Conservation (phyloP, 306 rosid genomes). For the Gleditsia sinensis region DNA sequence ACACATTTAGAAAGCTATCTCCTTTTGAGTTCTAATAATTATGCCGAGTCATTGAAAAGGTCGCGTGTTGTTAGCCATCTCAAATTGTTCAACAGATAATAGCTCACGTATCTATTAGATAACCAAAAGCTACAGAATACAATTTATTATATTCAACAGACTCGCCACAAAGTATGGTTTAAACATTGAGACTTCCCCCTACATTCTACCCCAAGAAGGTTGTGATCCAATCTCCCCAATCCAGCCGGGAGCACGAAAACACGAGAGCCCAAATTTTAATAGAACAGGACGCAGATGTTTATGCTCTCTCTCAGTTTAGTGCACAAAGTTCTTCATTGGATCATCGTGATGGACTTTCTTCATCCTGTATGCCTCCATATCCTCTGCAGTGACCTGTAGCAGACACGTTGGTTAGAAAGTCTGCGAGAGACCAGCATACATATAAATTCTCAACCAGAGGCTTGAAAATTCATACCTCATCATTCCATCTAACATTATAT, state of each 20-base stretch:
- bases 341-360: constrained; percentile 59
- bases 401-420: background rate
- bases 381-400: constrained; percentile 52
- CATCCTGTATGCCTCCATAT: constrained; percentile 67
- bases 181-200: no score
- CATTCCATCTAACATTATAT: constrained; percentile 59
- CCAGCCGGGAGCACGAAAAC: background rate
- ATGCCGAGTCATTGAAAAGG: no score
- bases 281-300: background rate
- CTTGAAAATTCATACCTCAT: constrained; percentile 43
- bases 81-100: background rate
- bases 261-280: background rate
- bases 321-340: constrained; percentile 54
- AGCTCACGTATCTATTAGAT: background rate
- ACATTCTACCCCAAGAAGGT: no score
- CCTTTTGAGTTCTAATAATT: constrained; percentile 13
- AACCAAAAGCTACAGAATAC: background rate
- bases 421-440: background rate
- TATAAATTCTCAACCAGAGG: background rate
- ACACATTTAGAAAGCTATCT: constrained; percentile 26
- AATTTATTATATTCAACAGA: background rate
- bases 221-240: background rate
- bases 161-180: background rate
- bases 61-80: no score
- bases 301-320: background rate